Evolutionary conservation across 106 monocot species (phyloP), one percentile per base, ranked within the genome.

Genomic region (Amphibolis antarctica): DNA sequence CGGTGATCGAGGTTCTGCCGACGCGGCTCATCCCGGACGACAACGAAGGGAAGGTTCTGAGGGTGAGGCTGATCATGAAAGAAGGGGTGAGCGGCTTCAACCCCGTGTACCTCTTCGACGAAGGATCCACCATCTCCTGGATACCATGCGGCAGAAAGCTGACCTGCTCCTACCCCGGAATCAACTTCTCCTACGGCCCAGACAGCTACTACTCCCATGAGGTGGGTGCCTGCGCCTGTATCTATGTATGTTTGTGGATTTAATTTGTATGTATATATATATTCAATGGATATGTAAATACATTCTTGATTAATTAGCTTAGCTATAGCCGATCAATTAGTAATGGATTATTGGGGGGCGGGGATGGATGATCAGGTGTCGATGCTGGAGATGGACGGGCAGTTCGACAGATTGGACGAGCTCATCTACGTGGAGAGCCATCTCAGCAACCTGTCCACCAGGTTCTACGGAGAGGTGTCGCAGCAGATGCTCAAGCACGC

Each of bases 401-500:
- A 86, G 54, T 96, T 96, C 42, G 94, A 96, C 76, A 86, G 82
- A 82, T 56, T 96, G 62, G 94, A 96, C 47, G 94, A 96, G 62
- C 86, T 96, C 47, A 96, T 96, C 46, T 96, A 96, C 52, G 89
- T 96, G 5, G 94, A 96, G 71, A 89, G 89, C 69, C 94, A 96
- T 53, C 82, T 89, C 26, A 96, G 89, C 77, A 89, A 78, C 76
- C 69, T 89, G 65, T 96, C 94, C 0, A 86, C 94, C 28, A 96
- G 89, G 61, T 96, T 89, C 68, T 96, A 96, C 23, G 94, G 89
- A 21, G 94, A 96, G 69, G 94, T 96, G 58, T 86, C 94, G 46
- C 94, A 89, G 55, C 89, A 96, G 68, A 86, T 96, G 94, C 66
- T 96, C 67, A 96, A 89, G 63, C 94, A 89, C 12, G 23, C 89